These are phyloP conservation scores for Lipomyces starkeyi DNA, from an alignment of 805 yeast species.

Conservation along the genomic window DNA sequence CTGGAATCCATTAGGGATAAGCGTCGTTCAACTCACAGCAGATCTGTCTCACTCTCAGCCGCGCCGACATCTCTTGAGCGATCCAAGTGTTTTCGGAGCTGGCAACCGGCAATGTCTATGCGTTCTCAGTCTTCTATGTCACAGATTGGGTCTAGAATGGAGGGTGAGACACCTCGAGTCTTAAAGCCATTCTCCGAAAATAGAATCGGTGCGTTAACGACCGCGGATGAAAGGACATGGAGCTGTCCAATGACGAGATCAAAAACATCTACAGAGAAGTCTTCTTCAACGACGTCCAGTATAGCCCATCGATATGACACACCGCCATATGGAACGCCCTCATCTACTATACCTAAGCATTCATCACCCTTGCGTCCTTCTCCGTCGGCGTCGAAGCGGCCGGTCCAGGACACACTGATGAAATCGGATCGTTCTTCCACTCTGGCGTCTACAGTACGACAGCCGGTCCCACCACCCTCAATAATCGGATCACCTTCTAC, in stretches of 20 bases:
- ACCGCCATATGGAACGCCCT: not conserved
- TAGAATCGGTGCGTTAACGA: conserved; percentile 9
- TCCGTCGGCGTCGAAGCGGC: conserved; percentile 7
- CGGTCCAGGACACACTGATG: not conserved
- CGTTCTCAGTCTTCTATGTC: not conserved
- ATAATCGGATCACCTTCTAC: not conserved
- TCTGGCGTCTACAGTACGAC: not conserved
- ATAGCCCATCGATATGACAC: not conserved
- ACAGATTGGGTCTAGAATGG: not conserved
- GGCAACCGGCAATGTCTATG: not conserved
- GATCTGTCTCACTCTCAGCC: conserved; percentile 13
- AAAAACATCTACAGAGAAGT: conserved; percentile 1
- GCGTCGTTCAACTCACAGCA: conserved; percentile 12
- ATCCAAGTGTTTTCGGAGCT: conserved; percentile 8
- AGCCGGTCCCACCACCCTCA: not conserved
- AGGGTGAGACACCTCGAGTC: not conserved
- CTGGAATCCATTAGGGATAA: conserved; percentile 15
- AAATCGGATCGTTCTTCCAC: not conserved
- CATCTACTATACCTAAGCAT: not conserved
- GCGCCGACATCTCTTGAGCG: conserved; percentile 9
- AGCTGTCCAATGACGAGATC: conserved; percentile 18
- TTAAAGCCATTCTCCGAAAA: conserved; percentile 15
- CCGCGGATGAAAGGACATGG: not conserved
- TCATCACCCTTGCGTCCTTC: not conserved
- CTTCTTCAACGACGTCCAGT: not conserved